Evolutionary conservation across 2,329 filamentous ascomycete species (phyloP), one percentile per base, ranked within the genome.

Genomic region (Nannizziopsis arthrosporioides): DNA sequence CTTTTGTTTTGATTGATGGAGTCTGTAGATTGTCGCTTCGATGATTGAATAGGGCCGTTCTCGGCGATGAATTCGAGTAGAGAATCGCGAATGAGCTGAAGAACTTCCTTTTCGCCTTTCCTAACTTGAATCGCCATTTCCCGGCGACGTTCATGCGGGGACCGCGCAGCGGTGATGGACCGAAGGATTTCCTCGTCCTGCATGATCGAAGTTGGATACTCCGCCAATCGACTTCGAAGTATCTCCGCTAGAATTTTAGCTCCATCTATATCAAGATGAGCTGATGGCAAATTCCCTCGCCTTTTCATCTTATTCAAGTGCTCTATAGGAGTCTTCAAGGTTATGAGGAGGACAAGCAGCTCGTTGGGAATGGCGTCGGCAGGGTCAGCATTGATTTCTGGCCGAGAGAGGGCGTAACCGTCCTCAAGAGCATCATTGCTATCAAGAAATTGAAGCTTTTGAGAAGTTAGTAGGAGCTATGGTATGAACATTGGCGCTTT

Each of bases 81-180:
- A 54, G 62, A 64, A 42, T 52, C 55, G 50, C 75, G 69, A 1
- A 79, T 70, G 57, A 78, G 72, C 48, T 71, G 65, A 18, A 88
- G 60, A 5, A 89, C 69, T 55, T 73, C 72, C 62, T 87, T 87
- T 65, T 90, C 85, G 11, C 84, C 85, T 2, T 81, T 65, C 51
- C 85, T 75, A 32, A 88, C 82, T 44, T 76, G 68, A 17, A 80
- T 58, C 0, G 84, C 84, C 79, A 84, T 84, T 38, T 65, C 68
- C 11, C 63, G 57, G 30, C 68, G 66, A 18, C 59, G 59, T 14
- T 44, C 22, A 10, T 6, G 14, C 10, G 34, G 50, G 56, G 22
- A 19, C 9, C 7, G 22, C 14, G 14, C 5, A 47, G 56, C 61
- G 51, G 54, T 57, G 54, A 67, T 44, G 10, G 59, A 55, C 15